Percentiles rank a stretch among this genome's conserved stretches.
Conservation (phyloP, 1,284 basidiomycete species). For the Singerocomus inundabilis region DNA sequence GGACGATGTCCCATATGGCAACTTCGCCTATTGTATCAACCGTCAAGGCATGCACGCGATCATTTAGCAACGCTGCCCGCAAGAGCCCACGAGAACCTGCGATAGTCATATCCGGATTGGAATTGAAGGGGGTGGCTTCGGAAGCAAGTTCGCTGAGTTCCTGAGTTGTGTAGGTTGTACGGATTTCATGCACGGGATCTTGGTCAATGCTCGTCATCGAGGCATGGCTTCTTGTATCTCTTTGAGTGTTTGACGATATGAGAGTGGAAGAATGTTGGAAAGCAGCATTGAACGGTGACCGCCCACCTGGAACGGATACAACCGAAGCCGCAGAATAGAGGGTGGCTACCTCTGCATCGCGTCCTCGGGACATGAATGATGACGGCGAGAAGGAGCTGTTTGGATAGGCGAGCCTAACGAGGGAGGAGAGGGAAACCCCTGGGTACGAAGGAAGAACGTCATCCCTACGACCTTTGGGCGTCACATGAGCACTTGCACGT, state of each 20-base stretch:
- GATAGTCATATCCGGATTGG: slow-evolving; percentile 69
- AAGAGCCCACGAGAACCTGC: slow-evolving; percentile 82
- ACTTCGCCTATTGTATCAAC: slow-evolving; percentile 87
- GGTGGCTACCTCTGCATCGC: slow-evolving; percentile 78
- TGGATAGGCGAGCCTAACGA: slow-evolving; percentile 76
- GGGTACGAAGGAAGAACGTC: slow-evolving; percentile 29
- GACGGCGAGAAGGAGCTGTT: slow-evolving; percentile 65
- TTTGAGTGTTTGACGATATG: slow-evolving; percentile 35
- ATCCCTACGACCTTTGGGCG: slow-evolving; percentile 20
- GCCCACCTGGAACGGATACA: slow-evolving; percentile 59
- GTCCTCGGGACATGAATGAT: slow-evolving; percentile 36
- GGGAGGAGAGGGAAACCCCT: slow-evolving; percentile 70
- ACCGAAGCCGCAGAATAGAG: slow-evolving; percentile 80
- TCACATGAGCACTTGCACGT: slow-evolving; percentile 12
- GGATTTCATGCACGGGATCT: slow-evolving; percentile 37
- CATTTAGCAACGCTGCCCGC: slow-evolving; percentile 82
- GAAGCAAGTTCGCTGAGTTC: slow-evolving; percentile 69
- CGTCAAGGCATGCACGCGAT: slow-evolving; percentile 88
- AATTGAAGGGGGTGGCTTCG: slow-evolving; percentile 70
- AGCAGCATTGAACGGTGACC: slow-evolving; percentile 36
- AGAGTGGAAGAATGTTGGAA: slow-evolving; percentile 39
- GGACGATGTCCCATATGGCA: slow-evolving; percentile 90
- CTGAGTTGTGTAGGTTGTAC: slow-evolving; percentile 61
- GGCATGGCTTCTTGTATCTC: slow-evolving; percentile 15
- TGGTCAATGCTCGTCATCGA: slow-evolving; percentile 26